Evolutionary conservation across 257 asterid genomes (phyloP), one percentile per base, ranked within the genome.

Genomic region (Lycium ferocissimum): DNA sequence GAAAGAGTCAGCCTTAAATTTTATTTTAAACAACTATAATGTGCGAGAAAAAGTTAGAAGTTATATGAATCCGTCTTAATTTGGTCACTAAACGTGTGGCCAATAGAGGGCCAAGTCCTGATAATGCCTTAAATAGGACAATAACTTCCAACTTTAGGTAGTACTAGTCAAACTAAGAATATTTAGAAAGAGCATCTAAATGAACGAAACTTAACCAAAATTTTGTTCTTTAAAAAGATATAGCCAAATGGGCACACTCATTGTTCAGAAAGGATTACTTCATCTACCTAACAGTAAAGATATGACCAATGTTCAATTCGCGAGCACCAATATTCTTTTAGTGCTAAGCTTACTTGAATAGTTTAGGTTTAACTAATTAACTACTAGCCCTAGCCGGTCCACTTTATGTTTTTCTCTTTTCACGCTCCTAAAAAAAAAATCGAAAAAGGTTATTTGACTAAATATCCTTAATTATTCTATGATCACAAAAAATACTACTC

Each of bases 261-360:
- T 26, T 53, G 26, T 8, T 73, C 43, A 47, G 81, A 73, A 73
- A 20, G 20, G 38, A 73, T 11, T 47, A 47, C 61, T 73, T 6
- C n/a, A 73, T 47, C 40, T 12, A 47, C 81, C 43, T 20, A 73
- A 73, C 59, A 45, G 81, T 47, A 73, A 49, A 73, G 61, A 73
- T 49, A 47, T 73, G 61, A 20, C 81, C 81, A 61, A 45, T 22
- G n/a, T 73, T 20, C 81, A 47, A 7, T 20, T 73, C 20, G 40
- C 40, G 6, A 73, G 54, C 18, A 20, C 81, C 40, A 40, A 38
- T 17, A 13, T 17, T 40, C 1, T 73, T 22, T 47, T 75, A 3
- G 13, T 38, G 61, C 61, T 69, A 37, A 69, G 15, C 54, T 69
- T 13, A 35, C 20, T 37, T 67, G 13, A 67, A 13, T 7, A 35